Conservation (phyloP, 2,329 filamentous ascomycete species). For the Penicillium frequentans region DNA sequence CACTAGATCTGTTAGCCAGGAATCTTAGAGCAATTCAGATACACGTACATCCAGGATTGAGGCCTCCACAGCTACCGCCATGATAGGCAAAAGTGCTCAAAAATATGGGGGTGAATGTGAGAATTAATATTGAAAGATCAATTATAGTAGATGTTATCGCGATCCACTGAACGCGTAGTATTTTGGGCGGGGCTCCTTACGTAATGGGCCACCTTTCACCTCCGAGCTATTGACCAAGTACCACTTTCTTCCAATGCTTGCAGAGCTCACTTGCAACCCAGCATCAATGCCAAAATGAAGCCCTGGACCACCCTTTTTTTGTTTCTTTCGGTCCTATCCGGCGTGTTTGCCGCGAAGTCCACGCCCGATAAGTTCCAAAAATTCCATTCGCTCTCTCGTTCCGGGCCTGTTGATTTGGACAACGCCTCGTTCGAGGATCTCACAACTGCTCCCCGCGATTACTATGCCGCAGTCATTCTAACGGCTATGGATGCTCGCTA, state of each 20-base stretch:
- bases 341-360: slow-evolving; percentile 53
- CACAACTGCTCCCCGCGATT: slow-evolving; percentile 77
- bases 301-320: slow-evolving; percentile 41
- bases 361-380: slow-evolving; percentile 66
- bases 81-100: not conserved
- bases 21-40: not conserved
- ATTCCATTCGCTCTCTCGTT: slow-evolving; percentile 68
- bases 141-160: not conserved
- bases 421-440: slow-evolving; percentile 74
- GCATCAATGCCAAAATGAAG: slow-evolving; percentile 33
- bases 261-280: slow-evolving; percentile 4
- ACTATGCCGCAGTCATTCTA: slow-evolving; percentile 76
- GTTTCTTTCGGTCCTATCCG: slow-evolving; percentile 28
- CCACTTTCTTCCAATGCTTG: not conserved
- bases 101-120: not conserved
- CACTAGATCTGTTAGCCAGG: slow-evolving; percentile 17
- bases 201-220: slow-evolving; percentile 22
- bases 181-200: slow-evolving; percentile 7
- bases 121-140: not conserved
- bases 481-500: slow-evolving; percentile 83
- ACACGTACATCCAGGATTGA: slow-evolving; percentile 27
- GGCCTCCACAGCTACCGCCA: slow-evolving; percentile 14
- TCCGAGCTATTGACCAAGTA: not conserved
- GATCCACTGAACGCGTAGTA: not conserved
- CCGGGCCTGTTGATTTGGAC: slow-evolving; percentile 72